phyloP scores from a whole-genome alignment of 306 rosid genomes.

The Vigna hirtella region DNA sequence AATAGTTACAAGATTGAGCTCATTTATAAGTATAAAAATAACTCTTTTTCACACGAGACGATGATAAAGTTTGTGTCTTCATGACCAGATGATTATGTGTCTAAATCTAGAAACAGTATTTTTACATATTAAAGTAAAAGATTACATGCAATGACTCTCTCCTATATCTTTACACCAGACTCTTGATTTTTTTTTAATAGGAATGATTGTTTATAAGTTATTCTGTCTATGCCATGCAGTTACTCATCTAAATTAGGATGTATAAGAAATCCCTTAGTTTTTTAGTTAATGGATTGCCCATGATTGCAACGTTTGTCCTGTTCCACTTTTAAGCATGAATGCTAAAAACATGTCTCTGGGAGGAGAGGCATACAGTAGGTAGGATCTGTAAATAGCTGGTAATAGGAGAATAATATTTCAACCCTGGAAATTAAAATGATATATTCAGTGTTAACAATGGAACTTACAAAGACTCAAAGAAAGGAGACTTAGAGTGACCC shows the following conservation, averaged over 20 bases:
- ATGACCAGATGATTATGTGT: neutral
- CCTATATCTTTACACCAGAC: neutral
- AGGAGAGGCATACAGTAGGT: neutral
- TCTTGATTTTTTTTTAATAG: neutral
- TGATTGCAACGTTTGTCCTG: neutral
- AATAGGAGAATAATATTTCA: constrained; percentile 13
- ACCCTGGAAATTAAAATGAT: constrained; percentile 28
- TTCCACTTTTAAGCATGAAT: neutral
- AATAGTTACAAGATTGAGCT: too few relatives aligned
- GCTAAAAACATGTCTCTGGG: neutral
- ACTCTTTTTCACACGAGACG: too few relatives aligned
- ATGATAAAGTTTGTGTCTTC: neutral
- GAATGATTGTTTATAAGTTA: neutral
- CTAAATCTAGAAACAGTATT: too few relatives aligned
- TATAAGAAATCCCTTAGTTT: neutral
- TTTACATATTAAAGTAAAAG: too few relatives aligned
- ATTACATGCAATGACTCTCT: neutral
- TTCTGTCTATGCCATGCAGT: neutral
- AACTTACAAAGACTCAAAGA: constrained; percentile 53
- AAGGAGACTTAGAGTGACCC: constrained; percentile 51
- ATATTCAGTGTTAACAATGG: constrained; percentile 44
- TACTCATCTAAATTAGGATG: neutral
- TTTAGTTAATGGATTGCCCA: neutral
- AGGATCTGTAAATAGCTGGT: neutral
- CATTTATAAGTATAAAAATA: too few relatives aligned